Base-by-base conservation (phyloP, 768 basidiomycete species). In the Hypholoma fasciculare region DNA sequence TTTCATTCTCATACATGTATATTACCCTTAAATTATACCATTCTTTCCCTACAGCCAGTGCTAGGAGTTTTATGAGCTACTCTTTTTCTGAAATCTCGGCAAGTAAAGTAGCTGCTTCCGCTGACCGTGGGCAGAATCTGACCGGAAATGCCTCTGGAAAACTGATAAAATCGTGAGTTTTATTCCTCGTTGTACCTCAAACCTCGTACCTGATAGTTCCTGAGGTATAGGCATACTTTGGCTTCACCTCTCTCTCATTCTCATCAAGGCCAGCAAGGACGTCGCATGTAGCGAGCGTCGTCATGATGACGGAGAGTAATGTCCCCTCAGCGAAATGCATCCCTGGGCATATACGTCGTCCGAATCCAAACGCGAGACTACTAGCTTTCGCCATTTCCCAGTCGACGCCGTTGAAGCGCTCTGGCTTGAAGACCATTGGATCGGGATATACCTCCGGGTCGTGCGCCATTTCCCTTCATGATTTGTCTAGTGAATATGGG, bases 291-390 rank as follows among this genome's bases (percentile, higher is more conserved):
- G 69, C 69, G 9, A 78, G 63, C 11, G 74, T 63, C 2, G 69
- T 68, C 1, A 70, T 60, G 2, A 72, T 63, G 17, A 61, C 56
- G 1, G 70, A 60, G 50, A 68, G 74, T 4, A 74, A 46, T 1
- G 65, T 65, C 8, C 63, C 64, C 20, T 69, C 64, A 8, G 71
- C 71, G 38, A 76, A 65, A 54, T 72, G 67, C 13, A 63, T 59
- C 14, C 82, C 83, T 40, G 75, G 76, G 54, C 78, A 80, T 14
- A 75, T 65, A 2, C 78, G 74, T 16, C 81, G 72, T 20, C 75
- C 75, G 49, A 75, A 76, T 7, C 70, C 70, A 48, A 69, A 71
- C 16, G 57, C 62, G 46, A 64, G 47, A 19, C 62, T 60, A 17
- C 55, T 57, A 1, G 65, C 61, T 1, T 60, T 59, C 19, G 70